Evolutionary conservation across 176 grass and related monocot species (phyloP).

Genomic region (Raddia guianensis): DNA sequence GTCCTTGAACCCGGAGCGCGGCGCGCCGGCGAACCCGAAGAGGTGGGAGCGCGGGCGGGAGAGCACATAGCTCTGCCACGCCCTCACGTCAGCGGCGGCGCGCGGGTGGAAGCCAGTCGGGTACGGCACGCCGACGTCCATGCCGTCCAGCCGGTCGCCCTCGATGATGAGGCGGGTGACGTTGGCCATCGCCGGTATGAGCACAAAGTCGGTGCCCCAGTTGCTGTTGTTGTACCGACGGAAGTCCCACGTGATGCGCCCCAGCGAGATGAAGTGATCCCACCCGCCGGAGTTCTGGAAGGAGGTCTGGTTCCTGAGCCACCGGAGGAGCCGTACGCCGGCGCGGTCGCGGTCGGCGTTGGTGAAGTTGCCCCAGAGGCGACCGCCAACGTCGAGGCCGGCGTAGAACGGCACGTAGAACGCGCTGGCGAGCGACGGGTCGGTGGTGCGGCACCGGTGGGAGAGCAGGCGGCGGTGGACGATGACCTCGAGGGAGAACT

Average conservation of each 20-base stretch:
- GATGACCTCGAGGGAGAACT: conserved; percentile 76
- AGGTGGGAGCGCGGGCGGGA: conserved; percentile 45
- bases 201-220: conserved; percentile 75
- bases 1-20: conserved; percentile 56
- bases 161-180: conserved; percentile 84
- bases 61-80: conserved; percentile 73
- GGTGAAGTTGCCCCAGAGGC: conserved; percentile 74
- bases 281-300: conserved; percentile 64
- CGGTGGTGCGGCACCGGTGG: conserved; percentile 70
- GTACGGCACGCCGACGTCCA: conserved; percentile 80
- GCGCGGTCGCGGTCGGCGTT: conserved; percentile 59
- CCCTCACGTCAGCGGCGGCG: conserved; percentile 50
- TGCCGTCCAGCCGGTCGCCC: conserved; percentile 46
- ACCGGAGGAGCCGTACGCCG: conserved; percentile 52
- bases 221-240: conserved; percentile 54
- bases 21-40: conserved; percentile 77
- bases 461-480: conserved; percentile 76
- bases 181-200: conserved; percentile 68
- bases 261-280: conserved; percentile 84
- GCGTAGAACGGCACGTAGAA: conserved; percentile 91
- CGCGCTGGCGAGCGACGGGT: conserved; percentile 57
- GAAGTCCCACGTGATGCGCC: conserved; percentile 96
- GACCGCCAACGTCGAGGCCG: conserved; percentile 69
- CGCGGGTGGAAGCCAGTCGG: conserved; percentile 84
- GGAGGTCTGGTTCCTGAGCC: conserved; percentile 58